phyloP scores from a whole-genome alignment of 306 rosid genomes.

The Vigna reflexopilosa region DNA sequence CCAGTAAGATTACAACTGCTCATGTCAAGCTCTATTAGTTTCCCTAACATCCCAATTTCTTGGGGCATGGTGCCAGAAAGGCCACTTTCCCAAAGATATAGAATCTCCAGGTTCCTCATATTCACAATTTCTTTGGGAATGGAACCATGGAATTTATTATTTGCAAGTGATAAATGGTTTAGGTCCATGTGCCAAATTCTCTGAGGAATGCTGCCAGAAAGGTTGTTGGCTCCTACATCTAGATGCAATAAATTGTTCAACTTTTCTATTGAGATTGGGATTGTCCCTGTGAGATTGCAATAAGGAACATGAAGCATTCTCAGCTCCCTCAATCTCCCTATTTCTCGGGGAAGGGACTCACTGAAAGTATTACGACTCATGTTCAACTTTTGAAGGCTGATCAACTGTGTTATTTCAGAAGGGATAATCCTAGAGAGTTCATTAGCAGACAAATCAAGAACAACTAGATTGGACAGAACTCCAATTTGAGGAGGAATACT shows the following conservation, averaged over 20 bases:
- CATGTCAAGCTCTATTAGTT: background rate
- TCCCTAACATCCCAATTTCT: background rate
- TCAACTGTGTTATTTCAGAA: background rate
- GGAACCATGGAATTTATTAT: background rate
- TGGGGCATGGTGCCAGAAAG: background rate
- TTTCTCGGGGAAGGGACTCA: slow-evolving; percentile 33
- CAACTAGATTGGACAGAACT: background rate
- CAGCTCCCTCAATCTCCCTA: slow-evolving; percentile 12
- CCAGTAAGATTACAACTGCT: slow-evolving; percentile 4
- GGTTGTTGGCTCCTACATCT: background rate
- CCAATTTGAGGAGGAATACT: slow-evolving; percentile 33
- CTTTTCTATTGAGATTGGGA: background rate
- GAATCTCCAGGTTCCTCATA: background rate
- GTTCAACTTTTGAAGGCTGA: background rate
- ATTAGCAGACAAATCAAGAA: background rate
- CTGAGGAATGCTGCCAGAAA: slow-evolving; percentile 10
- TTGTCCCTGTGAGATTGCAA: slow-evolving; percentile 15
- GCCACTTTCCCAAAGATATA: background rate
- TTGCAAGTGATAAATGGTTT: rapidly evolving
- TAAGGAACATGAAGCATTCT: background rate
- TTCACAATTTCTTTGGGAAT: slow-evolving; percentile 2
- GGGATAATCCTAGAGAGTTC: background rate
- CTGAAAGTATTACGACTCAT: background rate
- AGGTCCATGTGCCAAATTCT: slow-evolving; percentile 16
- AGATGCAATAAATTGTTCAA: background rate